These are phyloP conservation scores for Gaertneriomyces sp. DNA, from an alignment of 192 early-diverging fungal genomes.

Conservation along the genomic window DNA sequence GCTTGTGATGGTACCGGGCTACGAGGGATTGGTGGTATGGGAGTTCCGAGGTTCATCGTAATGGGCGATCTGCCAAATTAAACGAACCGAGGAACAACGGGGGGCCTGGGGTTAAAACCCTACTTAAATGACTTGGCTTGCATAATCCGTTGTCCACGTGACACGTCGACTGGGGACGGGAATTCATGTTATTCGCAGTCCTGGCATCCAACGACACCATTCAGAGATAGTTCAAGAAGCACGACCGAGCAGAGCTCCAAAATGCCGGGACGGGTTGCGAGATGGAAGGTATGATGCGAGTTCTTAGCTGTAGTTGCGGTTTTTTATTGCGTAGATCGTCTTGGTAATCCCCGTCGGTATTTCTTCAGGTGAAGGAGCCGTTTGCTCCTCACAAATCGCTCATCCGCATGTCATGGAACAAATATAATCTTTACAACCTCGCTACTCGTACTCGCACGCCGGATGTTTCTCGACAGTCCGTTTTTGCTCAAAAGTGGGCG, in stretches of 20 bases:
- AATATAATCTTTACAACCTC: constrained; percentile 85
- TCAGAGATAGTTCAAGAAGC: no score
- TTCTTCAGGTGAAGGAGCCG: constrained; percentile 37
- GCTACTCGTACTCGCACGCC: constrained; percentile 48
- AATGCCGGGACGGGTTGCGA: constrained; percentile 4
- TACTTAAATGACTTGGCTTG: no score
- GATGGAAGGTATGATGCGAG: constrained; percentile 1
- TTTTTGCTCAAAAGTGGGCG: constrained; percentile 93
- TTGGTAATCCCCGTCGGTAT: not conserved
- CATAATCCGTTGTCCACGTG: no score
- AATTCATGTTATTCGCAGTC: no score
- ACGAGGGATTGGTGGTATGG: no score
- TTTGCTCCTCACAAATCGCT: constrained; percentile 52
- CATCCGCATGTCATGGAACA: constrained; percentile 94
- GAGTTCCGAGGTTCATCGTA: not conserved
- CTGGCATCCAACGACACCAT: no score
- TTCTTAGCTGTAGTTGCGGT: no score
- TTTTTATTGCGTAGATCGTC: not conserved
- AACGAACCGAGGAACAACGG: no score
- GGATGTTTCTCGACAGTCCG: constrained; percentile 43
- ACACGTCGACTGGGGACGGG: no score
- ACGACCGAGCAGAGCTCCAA: no score
- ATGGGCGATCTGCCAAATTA: not conserved
- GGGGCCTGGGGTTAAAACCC: no score
- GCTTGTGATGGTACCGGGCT: no score